phyloP scores from a whole-genome alignment of 371 early-diverging fungal species.

The Smittium mucronatum region DNA sequence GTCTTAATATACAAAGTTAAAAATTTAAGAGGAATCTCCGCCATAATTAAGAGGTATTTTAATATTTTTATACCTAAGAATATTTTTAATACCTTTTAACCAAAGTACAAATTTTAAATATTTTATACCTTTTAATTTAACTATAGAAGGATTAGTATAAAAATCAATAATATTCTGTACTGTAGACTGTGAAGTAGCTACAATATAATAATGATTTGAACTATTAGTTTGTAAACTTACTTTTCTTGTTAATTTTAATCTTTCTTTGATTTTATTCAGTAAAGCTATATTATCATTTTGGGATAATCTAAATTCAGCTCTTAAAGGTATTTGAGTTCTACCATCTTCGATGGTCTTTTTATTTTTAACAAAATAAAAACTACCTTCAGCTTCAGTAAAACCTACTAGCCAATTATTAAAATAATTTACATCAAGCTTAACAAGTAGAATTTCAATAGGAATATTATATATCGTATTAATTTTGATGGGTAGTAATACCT shows the following conservation, averaged over 20 bases:
- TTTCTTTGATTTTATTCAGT: conserved; percentile 14
- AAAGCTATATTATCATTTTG: conserved; percentile 15
- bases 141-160: conserved; percentile 24
- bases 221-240: conserved; percentile 8
- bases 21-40: conserved; percentile 17
- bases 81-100: conserved; percentile 17
- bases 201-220: conserved; percentile 17
- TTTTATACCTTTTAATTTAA: conserved; percentile 18
- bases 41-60: conserved; percentile 15
- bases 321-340: conserved; percentile 12
- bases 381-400: conserved; percentile 16
- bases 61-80: conserved; percentile 12
- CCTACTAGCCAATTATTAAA: conserved; percentile 13
- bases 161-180: conserved; percentile 16
- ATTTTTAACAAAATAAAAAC: conserved; percentile 16
- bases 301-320: conserved; percentile 15
- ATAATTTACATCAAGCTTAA: conserved; percentile 11
- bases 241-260: conserved; percentile 10
- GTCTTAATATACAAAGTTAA: conserved; percentile 14
- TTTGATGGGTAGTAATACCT: conserved; percentile 3
- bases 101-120: conserved; percentile 15
- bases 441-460: conserved; percentile 11
- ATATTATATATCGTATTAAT: conserved; percentile 8
- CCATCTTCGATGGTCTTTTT: conserved; percentile 3
- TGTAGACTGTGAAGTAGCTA: conserved; percentile 12